These are phyloP conservation scores for Amanita polypyramis DNA, from an alignment of 768 basidiomycete genomes.

Conservation along the genomic window DNA sequence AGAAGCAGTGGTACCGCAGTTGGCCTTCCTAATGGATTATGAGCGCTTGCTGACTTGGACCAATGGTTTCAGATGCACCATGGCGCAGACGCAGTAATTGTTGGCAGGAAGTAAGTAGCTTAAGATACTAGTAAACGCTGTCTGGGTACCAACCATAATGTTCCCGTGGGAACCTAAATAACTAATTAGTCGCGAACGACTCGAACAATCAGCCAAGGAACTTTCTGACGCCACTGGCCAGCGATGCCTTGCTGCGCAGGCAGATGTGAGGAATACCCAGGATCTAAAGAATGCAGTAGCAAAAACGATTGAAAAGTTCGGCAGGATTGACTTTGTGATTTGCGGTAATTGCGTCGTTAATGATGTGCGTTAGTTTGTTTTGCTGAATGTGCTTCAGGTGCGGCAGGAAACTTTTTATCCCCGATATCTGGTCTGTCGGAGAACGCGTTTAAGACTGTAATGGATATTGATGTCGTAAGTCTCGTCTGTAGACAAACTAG, in stretches of 20 bases:
- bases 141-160: conserved; percentile 1
- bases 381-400: conserved; percentile 37
- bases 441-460: conserved; percentile 86
- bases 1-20: conserved; percentile 54
- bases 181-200: conserved; percentile 57
- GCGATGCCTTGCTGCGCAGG: conserved; percentile 61
- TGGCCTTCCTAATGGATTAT: not conserved
- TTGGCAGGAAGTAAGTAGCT: conserved; percentile 71
- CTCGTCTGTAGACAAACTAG: not conserved
- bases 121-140: not conserved
- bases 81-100: conserved; percentile 72
- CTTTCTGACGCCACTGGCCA: conserved; percentile 62
- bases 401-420: conserved; percentile 93
- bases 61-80: conserved; percentile 64
- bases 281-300: conserved; percentile 67
- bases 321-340: conserved; percentile 89
- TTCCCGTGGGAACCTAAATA: not conserved
- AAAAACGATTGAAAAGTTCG: conserved; percentile 65
- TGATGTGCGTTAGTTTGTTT: not conserved
- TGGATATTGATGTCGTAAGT: conserved; percentile 86
- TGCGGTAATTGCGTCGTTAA: conserved; percentile 48
- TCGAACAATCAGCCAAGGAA: conserved; percentile 58
- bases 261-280: conserved; percentile 75
- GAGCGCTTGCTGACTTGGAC: not conserved
- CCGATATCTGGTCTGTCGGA: conserved; percentile 77